Evolutionary conservation across 805 yeast species (phyloP), one percentile per base, ranked within the genome.

Genomic region (Kodamaea restingae): DNA sequence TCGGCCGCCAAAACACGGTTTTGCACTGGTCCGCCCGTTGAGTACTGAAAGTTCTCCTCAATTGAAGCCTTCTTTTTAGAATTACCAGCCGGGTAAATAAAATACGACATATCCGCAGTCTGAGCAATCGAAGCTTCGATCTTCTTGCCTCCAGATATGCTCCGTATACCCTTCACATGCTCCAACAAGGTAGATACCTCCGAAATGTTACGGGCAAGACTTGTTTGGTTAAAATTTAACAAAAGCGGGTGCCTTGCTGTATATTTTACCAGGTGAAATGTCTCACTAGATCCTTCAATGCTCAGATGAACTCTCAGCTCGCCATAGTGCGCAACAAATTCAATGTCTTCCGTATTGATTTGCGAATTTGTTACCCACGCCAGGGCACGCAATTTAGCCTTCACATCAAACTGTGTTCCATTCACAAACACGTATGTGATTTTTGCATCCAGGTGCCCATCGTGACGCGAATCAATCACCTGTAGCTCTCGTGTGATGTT

Each of bases 401-500:
- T 12, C 6, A 17, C 32, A 30, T 18, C 9, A 12, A 30, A 6
- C 12, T 21, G 20, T 10, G 32, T 17, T 7, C 32, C 32, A 12
- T 30, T 30, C 21, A 12, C 21, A 18, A 30, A 18, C n/a, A 17
- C 11, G 21, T 30, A 30, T 7, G 21, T 17, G 21, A 30, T 30
- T 11, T 17, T 4, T 4, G 14, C 21, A 12, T 4, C n/a, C 4
- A 30, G 4, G 5, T 17, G 9, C 21, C 21, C 32, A 7, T 6
- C 15, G 12, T 30, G 32, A 10, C 21, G 32, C 21, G 32, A 17
- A 11, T 30, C 32, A 30, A 30, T 30, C 12, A 30, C 32, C 32
- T 17, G 32, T 8, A 30, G 12, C 21, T 17, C 21, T 10, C 15
- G 31, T n/a, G n/a, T n/a, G n/a, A n/a, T n/a, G n/a, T n/a, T n/a